Evolutionary conservation across 208 protist genomes (phyloP).

Genomic region (Perkinsela sp.): DNA sequence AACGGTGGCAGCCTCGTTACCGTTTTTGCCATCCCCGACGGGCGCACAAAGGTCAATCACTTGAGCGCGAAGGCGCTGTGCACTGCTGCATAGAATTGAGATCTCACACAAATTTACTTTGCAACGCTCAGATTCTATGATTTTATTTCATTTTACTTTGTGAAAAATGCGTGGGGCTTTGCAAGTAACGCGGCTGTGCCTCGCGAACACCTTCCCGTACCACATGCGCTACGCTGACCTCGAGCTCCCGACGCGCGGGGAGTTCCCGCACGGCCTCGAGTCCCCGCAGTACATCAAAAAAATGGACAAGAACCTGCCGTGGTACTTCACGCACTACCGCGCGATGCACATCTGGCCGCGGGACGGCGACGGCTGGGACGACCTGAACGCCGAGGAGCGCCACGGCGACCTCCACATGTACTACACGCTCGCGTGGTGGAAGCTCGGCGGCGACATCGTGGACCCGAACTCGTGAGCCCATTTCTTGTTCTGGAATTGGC

Average conservation of each 20-base stretch:
- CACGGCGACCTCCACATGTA: slow-evolving; percentile 64
- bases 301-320: slow-evolving; percentile 58
- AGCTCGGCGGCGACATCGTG: slow-evolving; percentile 54
- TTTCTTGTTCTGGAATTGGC: no score
- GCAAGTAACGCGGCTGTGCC: no score
- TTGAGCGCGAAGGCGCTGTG: slow-evolving; percentile 57
- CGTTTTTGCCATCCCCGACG: slow-evolving; percentile 50
- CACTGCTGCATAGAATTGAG: slow-evolving; percentile 7
- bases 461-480: slow-evolving; percentile 5
- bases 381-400: slow-evolving; percentile 42
- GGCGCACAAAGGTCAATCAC: slow-evolving; percentile 61
- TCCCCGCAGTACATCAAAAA: slow-evolving; percentile 53
- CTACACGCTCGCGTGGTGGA: slow-evolving; percentile 62
- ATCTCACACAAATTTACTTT: no score
- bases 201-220: not conserved
- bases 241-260: slow-evolving; percentile 40
- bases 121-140: no score
- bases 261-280: slow-evolving; percentile 66
- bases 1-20: slow-evolving; percentile 10
- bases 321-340: slow-evolving; percentile 58
- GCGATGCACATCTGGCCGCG: slow-evolving; percentile 63
- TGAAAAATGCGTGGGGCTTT: no score
- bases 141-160: no score
- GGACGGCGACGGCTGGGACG: slow-evolving; percentile 49
- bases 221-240: slow-evolving; percentile 55